A percentile compares a stretch with the other conserved stretches of the same genome.
Conservation (phyloP, 305 asterid species). For the Lippia alba region DNA sequence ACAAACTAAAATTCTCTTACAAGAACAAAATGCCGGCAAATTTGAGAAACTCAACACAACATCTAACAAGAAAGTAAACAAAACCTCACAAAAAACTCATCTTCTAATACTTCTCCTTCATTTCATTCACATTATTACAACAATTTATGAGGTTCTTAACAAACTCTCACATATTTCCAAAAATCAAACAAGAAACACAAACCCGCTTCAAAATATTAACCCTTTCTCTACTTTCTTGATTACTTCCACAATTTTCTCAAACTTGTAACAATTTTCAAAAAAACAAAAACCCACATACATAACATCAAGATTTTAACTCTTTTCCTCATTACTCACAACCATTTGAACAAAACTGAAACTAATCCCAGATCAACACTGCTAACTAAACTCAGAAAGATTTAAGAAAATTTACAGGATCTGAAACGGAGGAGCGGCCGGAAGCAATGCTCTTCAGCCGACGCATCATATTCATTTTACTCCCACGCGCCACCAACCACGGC, state of each 20-base stretch:
- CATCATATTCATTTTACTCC: slow-evolving; percentile 82
- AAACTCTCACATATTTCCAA: neutral
- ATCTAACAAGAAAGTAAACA: neutral
- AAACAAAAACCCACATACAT: neutral
- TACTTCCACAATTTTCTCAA: neutral
- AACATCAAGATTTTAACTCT: slow-evolving; percentile 8
- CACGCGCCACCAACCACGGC: slow-evolving; percentile 12
- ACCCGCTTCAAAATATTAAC: neutral
- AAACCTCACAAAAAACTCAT: neutral
- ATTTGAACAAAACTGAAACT: neutral
- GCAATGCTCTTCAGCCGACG: slow-evolving; percentile 99
- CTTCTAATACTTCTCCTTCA: neutral
- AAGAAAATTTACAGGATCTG: slow-evolving; percentile 85
- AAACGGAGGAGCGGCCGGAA: slow-evolving; percentile 93
- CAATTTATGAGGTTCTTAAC: neutral
- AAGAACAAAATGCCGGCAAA: slow-evolving; percentile 16
- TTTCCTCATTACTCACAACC: neutral
- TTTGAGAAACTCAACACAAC: neutral
- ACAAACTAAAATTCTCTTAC: neutral
- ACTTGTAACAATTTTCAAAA: slow-evolving; percentile 4
- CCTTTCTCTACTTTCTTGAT: neutral
- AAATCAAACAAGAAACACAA: neutral
- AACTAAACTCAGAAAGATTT: neutral
- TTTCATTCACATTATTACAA: neutral
- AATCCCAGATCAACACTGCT: slow-evolving; percentile 16